Evolutionary conservation across 2,329 filamentous ascomycete genomes (phyloP).

Genomic region (Aspergillus pseudoterreus): DNA sequence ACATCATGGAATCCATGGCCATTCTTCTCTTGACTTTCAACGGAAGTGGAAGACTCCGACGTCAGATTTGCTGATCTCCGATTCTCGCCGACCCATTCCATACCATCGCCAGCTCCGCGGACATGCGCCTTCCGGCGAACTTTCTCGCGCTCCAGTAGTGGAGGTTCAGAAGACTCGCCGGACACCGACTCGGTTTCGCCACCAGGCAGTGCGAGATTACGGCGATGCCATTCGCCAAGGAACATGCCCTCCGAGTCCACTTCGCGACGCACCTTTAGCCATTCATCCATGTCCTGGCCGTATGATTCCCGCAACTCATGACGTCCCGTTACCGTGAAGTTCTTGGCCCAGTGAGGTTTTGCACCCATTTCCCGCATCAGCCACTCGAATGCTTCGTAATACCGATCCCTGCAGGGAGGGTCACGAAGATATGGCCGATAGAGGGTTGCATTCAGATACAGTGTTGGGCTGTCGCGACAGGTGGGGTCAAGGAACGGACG

Average conservation of each 20-base stretch:
- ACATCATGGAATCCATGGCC: slow-evolving; percentile 4
- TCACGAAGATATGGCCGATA: slow-evolving; percentile 78
- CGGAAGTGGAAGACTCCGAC: slow-evolving; percentile 2
- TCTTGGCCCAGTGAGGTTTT: slow-evolving; percentile 89
- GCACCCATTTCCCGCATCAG: slow-evolving; percentile 82
- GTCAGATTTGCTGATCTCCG: slow-evolving; percentile 20
- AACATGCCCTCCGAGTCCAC: slow-evolving; percentile 83
- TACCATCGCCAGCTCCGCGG: slow-evolving; percentile 34
- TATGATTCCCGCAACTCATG: slow-evolving; percentile 66
- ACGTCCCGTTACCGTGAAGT: slow-evolving; percentile 62
- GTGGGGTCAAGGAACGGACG: slow-evolving; percentile 73
- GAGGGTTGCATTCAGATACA: slow-evolving; percentile 87
- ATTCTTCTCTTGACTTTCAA: slow-evolving; percentile 10
- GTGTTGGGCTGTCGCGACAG: slow-evolving; percentile 62
- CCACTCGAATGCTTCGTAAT: slow-evolving; percentile 88
- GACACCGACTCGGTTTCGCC: slow-evolving; percentile 12
- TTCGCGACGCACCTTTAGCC: slow-evolving; percentile 64
- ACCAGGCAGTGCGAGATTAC: slow-evolving; percentile 53
- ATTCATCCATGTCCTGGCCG: slow-evolving; percentile 62
- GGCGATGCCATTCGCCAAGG: slow-evolving; percentile 82
- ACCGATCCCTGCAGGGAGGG: slow-evolving; percentile 70
- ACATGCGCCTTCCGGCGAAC: slow-evolving; percentile 23
- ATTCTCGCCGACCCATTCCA: slow-evolving; percentile 41
- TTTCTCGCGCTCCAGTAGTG: slow-evolving; percentile 44
- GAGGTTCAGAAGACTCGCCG: slow-evolving; percentile 20